Base-by-base conservation (phyloP, 2,329 filamentous ascomycete genomes). In the Beauveria bassiana region DNA sequence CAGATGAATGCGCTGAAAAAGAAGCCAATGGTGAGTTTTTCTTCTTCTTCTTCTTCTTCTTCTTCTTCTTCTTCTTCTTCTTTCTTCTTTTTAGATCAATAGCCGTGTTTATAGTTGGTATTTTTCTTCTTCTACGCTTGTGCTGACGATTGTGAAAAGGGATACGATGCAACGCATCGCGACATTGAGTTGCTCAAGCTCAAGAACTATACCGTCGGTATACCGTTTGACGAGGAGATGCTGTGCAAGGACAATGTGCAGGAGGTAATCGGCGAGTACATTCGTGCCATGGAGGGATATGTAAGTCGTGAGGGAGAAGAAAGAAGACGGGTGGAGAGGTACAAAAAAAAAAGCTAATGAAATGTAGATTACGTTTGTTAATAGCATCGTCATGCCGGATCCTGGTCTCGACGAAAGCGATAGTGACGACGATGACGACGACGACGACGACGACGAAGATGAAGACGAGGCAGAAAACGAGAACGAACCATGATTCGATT, bases 121-220 rank as follows among this genome's bases (percentile, higher is more conserved):
- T 0, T 43, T 14, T 20, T 58, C 28, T 31, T 31, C 31, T 31
- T 38, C 5, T 34, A 38, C 34, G 34, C 12, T 38, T 5, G 34
- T 51, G 28, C 58, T 24, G 59, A 42, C 57, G 43, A 58, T 12
- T 3, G 2, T 26, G 10, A 1, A 43, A 70, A 93, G 88, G 91
- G 89, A 52, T 96, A 89, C 70, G 78, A 84, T 50, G 81, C 82
- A 22, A 86, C 90, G 62, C 90, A 96, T 70, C 78, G 83, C 47
- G 89, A 96, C 67, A 92, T 96, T 68, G 85, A 87, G 61, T 80
- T 97, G 58, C 79, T 96, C 61, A 89, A 91, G 68, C 79, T 97
- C 69, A 83, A 86, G 64, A 95, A 87, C 72, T 96, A 89, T 71
- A 93, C 89, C 0, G 75, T 96, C 24, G 81, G 85, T 43, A 86